Percentiles rank a stretch among this genome's conserved stretches.
These are phyloP conservation scores for Fistulifera pelliculosa DNA, from an alignment of 108 stramenopile genomes.

Conservation along the genomic window DNA sequence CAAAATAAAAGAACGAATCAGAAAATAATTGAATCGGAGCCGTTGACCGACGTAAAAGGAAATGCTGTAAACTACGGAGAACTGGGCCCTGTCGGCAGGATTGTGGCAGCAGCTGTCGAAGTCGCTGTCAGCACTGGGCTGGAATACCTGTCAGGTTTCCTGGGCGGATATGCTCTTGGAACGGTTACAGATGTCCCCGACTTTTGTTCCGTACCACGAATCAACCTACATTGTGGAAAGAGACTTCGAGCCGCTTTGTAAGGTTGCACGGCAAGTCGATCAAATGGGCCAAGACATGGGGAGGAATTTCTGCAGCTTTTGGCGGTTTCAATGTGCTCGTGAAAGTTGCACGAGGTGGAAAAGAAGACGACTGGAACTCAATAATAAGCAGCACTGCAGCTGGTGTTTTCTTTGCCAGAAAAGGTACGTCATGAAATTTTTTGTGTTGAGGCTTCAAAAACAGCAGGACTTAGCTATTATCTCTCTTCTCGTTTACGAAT, in stretches of 20 bases:
- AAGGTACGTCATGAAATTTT: conserved; percentile 21
- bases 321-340: conserved; percentile 50
- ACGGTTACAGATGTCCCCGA: conserved; percentile 39
- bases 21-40: no score
- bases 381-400: conserved; percentile 49
- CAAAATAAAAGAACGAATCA: no score
- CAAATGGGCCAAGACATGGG: conserved; percentile 44
- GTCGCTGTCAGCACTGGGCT: conserved; percentile 35
- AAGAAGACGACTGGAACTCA: conserved; percentile 64
- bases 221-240: conserved; percentile 14
- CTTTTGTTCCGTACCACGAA: conserved; percentile 12
- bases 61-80: conserved; percentile 19
- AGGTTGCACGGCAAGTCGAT: conserved; percentile 44
- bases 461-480: not conserved
- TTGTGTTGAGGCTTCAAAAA: not conserved
- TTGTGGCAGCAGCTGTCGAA: conserved; percentile 51
- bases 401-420: conserved; percentile 64
- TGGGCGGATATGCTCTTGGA: conserved; percentile 50
- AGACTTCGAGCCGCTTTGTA: conserved; percentile 22
- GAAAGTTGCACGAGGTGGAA: conserved; percentile 37
- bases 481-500: not conserved
- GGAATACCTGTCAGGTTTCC: conserved; percentile 49
- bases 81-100: conserved; percentile 45
- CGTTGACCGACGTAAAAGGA: not conserved
- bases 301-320: conserved; percentile 47